Conservation (phyloP, 495 filamentous ascomycete species). For the Hypoxylon crocopeplum region DNA sequence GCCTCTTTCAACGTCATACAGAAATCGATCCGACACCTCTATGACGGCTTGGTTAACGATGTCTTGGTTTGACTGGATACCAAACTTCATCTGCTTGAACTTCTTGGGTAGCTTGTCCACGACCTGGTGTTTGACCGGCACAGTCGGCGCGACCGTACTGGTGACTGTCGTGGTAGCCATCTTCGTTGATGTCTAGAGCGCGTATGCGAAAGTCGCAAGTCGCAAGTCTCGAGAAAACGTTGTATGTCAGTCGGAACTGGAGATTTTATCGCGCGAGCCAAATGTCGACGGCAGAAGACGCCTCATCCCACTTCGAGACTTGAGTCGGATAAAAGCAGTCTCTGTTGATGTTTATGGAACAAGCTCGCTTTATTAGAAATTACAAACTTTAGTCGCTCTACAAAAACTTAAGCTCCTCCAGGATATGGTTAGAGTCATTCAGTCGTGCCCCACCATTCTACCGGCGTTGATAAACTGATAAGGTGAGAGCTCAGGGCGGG, state of each 20-base stretch:
- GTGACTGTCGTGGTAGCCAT: slow-evolving; percentile 32
- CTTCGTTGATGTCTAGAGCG: slow-evolving; percentile 7
- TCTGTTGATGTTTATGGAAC: too few relatives aligned
- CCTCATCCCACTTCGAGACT: slow-evolving; percentile 7
- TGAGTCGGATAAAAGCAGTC: background rate
- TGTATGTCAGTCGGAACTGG: slow-evolving; percentile 7
- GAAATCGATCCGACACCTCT: slow-evolving; percentile 86
- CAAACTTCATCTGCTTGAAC: slow-evolving; percentile 92
- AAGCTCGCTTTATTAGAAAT: too few relatives aligned
- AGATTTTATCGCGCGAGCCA: slow-evolving; percentile 8
- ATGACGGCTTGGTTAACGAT: slow-evolving; percentile 93
- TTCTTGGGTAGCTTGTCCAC: slow-evolving; percentile 85
- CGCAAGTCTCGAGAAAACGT: too few relatives aligned
- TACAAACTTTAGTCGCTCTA: too few relatives aligned
- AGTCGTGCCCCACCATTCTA: slow-evolving; percentile 42
- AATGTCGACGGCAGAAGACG: background rate
- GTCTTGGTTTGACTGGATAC: slow-evolving; percentile 90
- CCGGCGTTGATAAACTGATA: slow-evolving; percentile 16
- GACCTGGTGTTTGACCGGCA: slow-evolving; percentile 82
- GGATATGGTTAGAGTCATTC: slow-evolving; percentile 38
- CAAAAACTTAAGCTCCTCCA: too few relatives aligned
- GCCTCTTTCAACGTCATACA: slow-evolving; percentile 83
- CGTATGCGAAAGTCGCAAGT: background rate
- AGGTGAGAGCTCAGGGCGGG: too few relatives aligned
- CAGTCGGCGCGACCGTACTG: slow-evolving; percentile 10